Conservation (phyloP, 208 protist species). For the Strigomonas oncopelti region DNA sequence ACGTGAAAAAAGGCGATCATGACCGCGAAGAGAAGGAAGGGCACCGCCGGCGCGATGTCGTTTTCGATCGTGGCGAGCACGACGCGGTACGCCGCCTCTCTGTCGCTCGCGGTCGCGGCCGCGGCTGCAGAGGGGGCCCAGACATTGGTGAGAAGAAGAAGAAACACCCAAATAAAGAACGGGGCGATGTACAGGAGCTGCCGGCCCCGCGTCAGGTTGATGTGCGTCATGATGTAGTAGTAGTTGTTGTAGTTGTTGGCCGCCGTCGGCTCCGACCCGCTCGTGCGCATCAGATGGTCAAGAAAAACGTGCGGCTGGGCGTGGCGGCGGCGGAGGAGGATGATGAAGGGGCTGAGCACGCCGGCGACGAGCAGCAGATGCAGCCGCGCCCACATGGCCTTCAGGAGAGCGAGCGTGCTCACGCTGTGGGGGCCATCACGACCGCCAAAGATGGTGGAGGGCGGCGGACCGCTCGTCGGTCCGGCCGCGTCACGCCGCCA, state of each 20-base stretch:
- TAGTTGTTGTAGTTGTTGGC: not conserved
- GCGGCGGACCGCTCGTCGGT: too few species aligned
- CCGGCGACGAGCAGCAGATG: not conserved
- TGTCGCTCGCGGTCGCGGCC: too few species aligned
- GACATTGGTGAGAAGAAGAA: not conserved
- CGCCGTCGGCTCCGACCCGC: not conserved
- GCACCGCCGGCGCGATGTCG: conserved; percentile 92
- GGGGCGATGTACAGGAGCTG: conserved; percentile 64
- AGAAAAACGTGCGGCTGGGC: not conserved
- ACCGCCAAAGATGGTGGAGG: too few species aligned
- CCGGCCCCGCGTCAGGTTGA: conserved; percentile 18
- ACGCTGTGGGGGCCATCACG: not conserved
- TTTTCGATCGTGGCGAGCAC: not conserved
- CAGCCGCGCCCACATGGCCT: not conserved
- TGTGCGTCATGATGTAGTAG: not conserved
- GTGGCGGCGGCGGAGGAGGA: not conserved
- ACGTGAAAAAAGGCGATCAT: conserved; percentile 40
- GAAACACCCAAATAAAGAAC: conserved; percentile 73
- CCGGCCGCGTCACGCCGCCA: too few species aligned
- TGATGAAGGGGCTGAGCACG: not conserved
- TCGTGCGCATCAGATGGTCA: not conserved
- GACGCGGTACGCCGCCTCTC: not conserved
- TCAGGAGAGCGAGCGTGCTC: not conserved
- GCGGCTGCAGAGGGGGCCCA: too few species aligned
- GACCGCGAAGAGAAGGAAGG: conserved; percentile 83